Evolutionary conservation across 106 monocot species (phyloP), one percentile per base, ranked within the genome.

Genomic region (Dioscorea alata): DNA sequence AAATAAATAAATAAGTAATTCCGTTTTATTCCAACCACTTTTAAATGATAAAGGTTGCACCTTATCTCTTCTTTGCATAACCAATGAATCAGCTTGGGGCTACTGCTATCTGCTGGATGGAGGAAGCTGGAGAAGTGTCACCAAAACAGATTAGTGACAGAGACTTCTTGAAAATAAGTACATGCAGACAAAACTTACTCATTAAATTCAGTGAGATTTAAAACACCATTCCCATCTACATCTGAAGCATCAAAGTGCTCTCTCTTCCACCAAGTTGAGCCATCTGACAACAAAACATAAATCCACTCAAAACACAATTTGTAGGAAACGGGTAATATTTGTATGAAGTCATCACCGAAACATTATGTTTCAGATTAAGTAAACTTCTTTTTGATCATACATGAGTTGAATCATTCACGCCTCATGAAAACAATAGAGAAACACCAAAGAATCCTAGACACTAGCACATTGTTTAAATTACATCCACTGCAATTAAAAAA

Each of bases 231-330:
- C 22, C 79, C 99, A 80, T 99, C 87, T 5, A 88, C 15, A 76
- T 93, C 99, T 6, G 99, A 85, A 52, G 93, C 89, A 90, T 93
- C 90, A 72, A 99, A 93, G 69, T 93, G 99, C 12, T 90, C 93
- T 66, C 81, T 81, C 56, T 72, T 86, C 96, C 88, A 89, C 91
- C 88, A 97, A 61, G 82, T 89, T 71, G 81, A 23, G 52, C 69
- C 61, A 73, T 73, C 33, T 65, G 42, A 21, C 35, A 65, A 49
- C 9, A n/a, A 65, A 19, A 65, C 7, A 65, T 23, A 31, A 65
- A 22, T 31, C 50, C 48, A 59, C 31, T 50, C 42, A 42, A 42
- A 10, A 42, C 42, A 42, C 10, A 42, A 42, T 42, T 42, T 42
- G 4, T 42, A 42, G 42, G 5, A 42, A 42, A 42, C 42, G 10